Evolutionary conservation across 805 yeast species (phyloP).

Genomic region (Isabelozyma rhagii): DNA sequence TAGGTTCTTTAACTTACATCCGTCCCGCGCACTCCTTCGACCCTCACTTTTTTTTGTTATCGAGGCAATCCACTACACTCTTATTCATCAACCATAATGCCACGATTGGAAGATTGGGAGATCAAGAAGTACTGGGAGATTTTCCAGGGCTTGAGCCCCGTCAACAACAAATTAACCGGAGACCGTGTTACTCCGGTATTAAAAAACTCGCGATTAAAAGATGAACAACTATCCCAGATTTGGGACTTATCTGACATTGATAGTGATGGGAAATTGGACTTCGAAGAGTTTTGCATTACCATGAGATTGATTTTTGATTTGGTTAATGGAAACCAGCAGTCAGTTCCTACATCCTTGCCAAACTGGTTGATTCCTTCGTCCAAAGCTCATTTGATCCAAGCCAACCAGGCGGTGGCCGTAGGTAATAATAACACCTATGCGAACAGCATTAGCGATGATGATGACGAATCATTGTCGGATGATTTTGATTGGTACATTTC

Average conservation of each 20-base stretch:
- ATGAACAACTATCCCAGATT: constrained; percentile 71
- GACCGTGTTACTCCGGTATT: constrained; percentile 82
- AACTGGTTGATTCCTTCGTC: constrained; percentile 91
- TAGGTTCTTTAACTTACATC: no score
- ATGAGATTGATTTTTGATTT: constrained; percentile 92
- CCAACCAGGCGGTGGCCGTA: constrained; percentile 62
- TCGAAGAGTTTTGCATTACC: constrained; percentile 96
- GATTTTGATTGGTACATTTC: constrained; percentile 96
- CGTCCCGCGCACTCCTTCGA: not conserved
- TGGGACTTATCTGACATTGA: constrained; percentile 96
- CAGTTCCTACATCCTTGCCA: constrained; percentile 73
- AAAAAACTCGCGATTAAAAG: constrained; percentile 81
- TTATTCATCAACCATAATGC: constrained; percentile 27
- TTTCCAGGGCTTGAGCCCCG: constrained; percentile 85
- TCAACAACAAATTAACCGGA: constrained; percentile 73
- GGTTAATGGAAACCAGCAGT: constrained; percentile 62
- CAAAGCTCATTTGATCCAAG: constrained; percentile 81
- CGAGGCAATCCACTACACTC: not conserved
- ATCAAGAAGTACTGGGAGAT: constrained; percentile 98
- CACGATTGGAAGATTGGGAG: constrained; percentile 89
- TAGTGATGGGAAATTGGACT: constrained; percentile 85
- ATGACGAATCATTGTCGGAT: constrained; percentile 54
- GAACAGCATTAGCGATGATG: constrained; percentile 50
- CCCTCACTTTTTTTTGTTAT: not conserved
- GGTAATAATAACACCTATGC: constrained; percentile 13